Base-by-base conservation (phyloP, 768 basidiomycete genomes). In the Podaxis sp. region DNA sequence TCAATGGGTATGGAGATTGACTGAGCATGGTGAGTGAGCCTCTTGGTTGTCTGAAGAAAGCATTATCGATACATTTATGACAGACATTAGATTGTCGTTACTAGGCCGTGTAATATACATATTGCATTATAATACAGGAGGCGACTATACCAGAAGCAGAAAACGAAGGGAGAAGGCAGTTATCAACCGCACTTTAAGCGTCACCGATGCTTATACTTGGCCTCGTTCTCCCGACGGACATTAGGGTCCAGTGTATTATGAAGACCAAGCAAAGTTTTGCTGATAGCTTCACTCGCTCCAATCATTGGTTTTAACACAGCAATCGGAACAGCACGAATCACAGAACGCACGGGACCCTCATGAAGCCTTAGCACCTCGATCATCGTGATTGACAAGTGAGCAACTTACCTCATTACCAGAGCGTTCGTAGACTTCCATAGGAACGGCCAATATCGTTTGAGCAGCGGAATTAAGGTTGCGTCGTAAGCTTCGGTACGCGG, bases 301-400 rank as follows among this genome's bases (percentile, higher is more conserved):
- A 99, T 99, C 94, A 97, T 96, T 1, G 97, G 95, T 69, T 93
- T 95, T 67, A 99, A 77, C 11, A 99, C 95, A 0, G 97, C 97
- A 63, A 99, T 96, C 5, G 97, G 97, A 11, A 99, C 95, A 30
- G 97, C 97, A 28, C 97, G 88, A 64, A 99, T 91, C 28, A 99
- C 96, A 24, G 96, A 92, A 60, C 89, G 90, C 22, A 96, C 90
- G 56, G 96, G 87, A 2, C 95, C 96, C 95, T 99, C 70, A 67
- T 41, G 30, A 26, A 54, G 49, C 65, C 61, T 53, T 64, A 65
- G 55, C 2, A 66, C 17, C 30, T 22, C 46, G 37, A 44, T 40
- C 51, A 50, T 28, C 28, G 5, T 12, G 17, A 52, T 11, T 30
- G 28, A 49, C 2, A 24, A 54, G 54, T n/a, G 20, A 15, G 24